phyloP scores from a whole-genome alignment of 768 basidiomycete species.

The Pleurotus pulmonarius region DNA sequence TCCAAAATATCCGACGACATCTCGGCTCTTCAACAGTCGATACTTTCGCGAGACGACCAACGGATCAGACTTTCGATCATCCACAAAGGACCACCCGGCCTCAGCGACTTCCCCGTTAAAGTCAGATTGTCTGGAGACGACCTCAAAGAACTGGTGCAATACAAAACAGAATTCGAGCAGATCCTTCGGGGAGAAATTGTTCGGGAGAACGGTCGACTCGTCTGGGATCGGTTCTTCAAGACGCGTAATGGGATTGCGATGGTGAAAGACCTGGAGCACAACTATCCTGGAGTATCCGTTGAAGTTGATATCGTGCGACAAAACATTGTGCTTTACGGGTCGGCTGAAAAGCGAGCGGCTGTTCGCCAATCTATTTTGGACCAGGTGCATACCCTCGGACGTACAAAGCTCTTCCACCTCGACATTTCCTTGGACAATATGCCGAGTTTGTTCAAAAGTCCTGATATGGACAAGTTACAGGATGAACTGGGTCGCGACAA shows the following conservation, averaged over 20 bases:
- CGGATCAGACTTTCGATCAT: constrained; percentile 19
- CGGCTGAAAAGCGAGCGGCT: constrained; percentile 30
- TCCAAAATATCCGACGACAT: constrained; percentile 42
- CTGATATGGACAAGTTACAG: constrained; percentile 43
- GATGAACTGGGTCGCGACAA: constrained; percentile 53
- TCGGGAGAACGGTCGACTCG: constrained; percentile 39
- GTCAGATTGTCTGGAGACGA: constrained; percentile 51
- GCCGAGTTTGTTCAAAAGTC: constrained; percentile 37
- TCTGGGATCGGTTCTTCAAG: constrained; percentile 68
- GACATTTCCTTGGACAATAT: constrained; percentile 43
- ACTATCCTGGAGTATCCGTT: constrained; percentile 38
- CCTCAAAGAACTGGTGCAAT: constrained; percentile 42
- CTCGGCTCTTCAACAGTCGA: constrained; percentile 33
- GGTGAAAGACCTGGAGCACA: constrained; percentile 37
- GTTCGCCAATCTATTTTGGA: constrained; percentile 43
- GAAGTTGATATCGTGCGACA: constrained; percentile 36
- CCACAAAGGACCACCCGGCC: constrained; percentile 2
- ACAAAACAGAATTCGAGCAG: constrained; percentile 62
- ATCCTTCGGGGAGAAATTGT: constrained; percentile 60
- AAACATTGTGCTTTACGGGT: constrained; percentile 53
- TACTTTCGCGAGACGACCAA: constrained; percentile 24
- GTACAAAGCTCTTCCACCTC: constrained; percentile 39
- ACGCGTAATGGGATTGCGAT: constrained; percentile 37
- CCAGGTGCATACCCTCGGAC: constrained; percentile 40
- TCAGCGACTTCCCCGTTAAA: constrained; percentile 17